A percentile compares a stretch with the other conserved stretches of the same genome.
phyloP scores from a whole-genome alignment of 768 basidiomycete species.

The Imleria badia region DNA sequence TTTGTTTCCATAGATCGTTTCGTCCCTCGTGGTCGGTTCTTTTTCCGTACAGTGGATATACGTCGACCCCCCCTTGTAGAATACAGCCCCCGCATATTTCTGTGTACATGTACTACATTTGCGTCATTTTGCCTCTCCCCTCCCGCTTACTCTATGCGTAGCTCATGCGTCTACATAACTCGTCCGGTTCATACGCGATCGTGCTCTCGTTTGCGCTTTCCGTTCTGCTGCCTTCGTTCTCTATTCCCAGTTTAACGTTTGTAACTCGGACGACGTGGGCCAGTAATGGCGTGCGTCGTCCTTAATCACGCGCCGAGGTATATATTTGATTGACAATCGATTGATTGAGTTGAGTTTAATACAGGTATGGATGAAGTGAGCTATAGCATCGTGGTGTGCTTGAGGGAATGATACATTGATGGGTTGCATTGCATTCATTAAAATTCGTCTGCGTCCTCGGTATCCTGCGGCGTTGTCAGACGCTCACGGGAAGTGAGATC shows the following conservation, averaged over 20 bases:
- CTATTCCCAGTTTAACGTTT: too few relatives aligned
- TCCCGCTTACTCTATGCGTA: slow-evolving; percentile 24
- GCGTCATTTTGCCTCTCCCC: not conserved
- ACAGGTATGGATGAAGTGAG: too few relatives aligned
- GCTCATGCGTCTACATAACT: slow-evolving; percentile 12
- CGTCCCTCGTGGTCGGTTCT: slow-evolving; percentile 4
- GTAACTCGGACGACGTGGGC: too few relatives aligned
- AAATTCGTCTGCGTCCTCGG: not conserved
- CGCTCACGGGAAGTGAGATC: too few relatives aligned
- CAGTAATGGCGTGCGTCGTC: too few relatives aligned
- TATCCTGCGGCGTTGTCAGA: not conserved
- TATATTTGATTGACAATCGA: too few relatives aligned
- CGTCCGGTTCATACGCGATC: slow-evolving; percentile 5
- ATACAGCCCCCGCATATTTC: slow-evolving; percentile 24
- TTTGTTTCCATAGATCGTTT: slow-evolving; percentile 30
- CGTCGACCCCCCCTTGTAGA: slow-evolving; percentile 22
- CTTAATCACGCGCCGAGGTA: too few relatives aligned
- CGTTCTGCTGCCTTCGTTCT: too few relatives aligned
- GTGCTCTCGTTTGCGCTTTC: slow-evolving; percentile 8
- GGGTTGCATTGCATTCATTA: too few relatives aligned
- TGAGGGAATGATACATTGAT: too few relatives aligned
- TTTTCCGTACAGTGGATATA: slow-evolving; percentile 15
- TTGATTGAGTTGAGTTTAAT: too few relatives aligned
- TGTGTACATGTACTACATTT: slow-evolving; percentile 32
- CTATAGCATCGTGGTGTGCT: too few relatives aligned